Conservation (phyloP, 106 monocot genomes). For the Apostasia shenzhenica region DNA sequence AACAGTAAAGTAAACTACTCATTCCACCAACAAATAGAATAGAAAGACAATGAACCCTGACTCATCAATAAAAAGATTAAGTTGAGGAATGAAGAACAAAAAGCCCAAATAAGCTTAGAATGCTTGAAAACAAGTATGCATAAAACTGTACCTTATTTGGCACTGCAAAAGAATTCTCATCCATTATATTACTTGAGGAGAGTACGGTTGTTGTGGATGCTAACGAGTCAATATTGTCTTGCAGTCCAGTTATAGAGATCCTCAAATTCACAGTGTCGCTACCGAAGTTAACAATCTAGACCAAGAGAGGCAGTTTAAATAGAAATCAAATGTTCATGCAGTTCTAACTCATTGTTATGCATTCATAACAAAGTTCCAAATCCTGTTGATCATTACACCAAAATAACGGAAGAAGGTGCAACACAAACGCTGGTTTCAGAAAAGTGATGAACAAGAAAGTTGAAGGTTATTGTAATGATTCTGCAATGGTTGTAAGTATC, state of each 20-base stretch:
- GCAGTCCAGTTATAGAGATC: slow-evolving; percentile 47
- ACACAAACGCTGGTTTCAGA: too few relatives aligned
- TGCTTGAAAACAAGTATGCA: neutral
- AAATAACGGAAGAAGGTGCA: too few relatives aligned
- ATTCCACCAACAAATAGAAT: neutral
- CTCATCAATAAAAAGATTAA: neutral
- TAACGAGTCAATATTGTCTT: slow-evolving; percentile 27
- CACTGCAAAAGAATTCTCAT: slow-evolving; percentile 70
- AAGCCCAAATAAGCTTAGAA: neutral
- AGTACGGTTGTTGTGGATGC: slow-evolving; percentile 52
- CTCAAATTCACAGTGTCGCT: slow-evolving; percentile 38
- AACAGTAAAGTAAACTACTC: neutral
- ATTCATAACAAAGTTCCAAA: too few relatives aligned
- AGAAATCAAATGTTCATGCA: neutral
- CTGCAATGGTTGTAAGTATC: too few relatives aligned
- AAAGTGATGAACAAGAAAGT: too few relatives aligned
- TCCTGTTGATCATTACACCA: too few relatives aligned
- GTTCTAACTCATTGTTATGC: too few relatives aligned
- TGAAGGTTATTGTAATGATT: too few relatives aligned
- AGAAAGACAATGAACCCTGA: neutral
- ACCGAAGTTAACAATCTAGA: slow-evolving; percentile 89
- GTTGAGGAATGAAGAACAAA: neutral
- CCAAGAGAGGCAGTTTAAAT: neutral
- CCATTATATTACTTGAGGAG: slow-evolving; percentile 54
- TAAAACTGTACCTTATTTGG: slow-evolving; percentile 64